A percentile compares a stretch with the other conserved stretches of the same genome.
phyloP scores from a whole-genome alignment of 2,329 filamentous ascomycete genomes.

The Myriosclerotinia curreyana region DNA sequence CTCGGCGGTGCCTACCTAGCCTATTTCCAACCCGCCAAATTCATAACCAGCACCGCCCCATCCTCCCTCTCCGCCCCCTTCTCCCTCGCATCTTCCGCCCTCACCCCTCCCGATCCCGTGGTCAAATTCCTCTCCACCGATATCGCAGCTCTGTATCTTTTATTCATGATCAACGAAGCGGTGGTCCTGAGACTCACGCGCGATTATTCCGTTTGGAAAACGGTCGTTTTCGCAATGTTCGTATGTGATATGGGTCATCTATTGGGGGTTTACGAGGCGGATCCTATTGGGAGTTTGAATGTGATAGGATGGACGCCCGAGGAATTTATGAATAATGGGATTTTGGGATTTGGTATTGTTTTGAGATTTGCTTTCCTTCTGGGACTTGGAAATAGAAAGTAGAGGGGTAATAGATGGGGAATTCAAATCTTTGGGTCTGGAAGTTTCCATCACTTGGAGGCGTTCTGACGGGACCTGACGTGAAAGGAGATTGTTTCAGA shows the following conservation, averaged over 20 bases:
- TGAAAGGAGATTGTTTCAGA: no score
- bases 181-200: neutral
- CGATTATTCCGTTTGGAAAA: neutral
- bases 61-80: neutral
- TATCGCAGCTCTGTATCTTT: neutral
- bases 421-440: neutral
- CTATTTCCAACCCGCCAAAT: neutral
- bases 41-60: neutral
- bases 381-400: neutral
- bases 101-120: neutral
- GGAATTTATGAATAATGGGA: neutral
- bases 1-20: neutral
- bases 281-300: neutral
- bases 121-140: neutral
- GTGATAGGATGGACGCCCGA: neutral
- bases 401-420: no score
- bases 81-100: no score
- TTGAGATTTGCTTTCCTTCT: neutral
- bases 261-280: neutral
- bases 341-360: neutral
- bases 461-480: no score
- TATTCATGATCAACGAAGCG: neutral
- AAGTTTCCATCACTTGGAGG: neutral
- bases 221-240: neutral
- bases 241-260: neutral